A percentile compares a stretch with the other conserved stretches of the same genome.
phyloP scores from a whole-genome alignment of 2,329 filamentous ascomycete genomes.

The Blastomyces silverae region DNA sequence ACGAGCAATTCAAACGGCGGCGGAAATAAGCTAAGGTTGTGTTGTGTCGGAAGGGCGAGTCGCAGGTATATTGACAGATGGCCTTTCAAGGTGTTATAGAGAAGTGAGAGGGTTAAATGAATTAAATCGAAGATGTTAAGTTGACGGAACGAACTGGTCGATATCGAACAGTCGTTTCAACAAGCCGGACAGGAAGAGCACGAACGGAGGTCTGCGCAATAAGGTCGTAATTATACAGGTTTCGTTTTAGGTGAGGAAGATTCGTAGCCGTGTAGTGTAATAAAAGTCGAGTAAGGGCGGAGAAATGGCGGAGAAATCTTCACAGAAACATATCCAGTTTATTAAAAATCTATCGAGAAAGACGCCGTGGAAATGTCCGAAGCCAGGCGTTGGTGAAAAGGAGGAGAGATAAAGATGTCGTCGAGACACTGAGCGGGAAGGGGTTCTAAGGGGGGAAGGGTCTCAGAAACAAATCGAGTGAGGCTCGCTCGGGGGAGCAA shows the following conservation, averaged over 20 bases:
- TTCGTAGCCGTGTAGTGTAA: background rate
- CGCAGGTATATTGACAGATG: background rate
- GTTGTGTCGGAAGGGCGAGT: background rate
- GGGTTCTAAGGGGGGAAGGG: slow-evolving; percentile 2
- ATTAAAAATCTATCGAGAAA: slow-evolving; percentile 19
- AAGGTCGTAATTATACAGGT: slow-evolving; percentile 4
- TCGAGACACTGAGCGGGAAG: slow-evolving; percentile 17
- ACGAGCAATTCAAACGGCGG: background rate
- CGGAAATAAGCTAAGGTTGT: background rate
- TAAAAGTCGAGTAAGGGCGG: background rate
- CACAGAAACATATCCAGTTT: slow-evolving; percentile 16
- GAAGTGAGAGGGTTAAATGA: background rate
- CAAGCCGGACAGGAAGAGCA: background rate
- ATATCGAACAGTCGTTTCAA: slow-evolving; percentile 10
- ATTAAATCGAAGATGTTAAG: background rate
- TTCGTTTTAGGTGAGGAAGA: background rate
- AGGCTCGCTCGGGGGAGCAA: slow-evolving; percentile 7
- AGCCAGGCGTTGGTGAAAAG: slow-evolving; percentile 21
- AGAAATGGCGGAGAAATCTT: slow-evolving; percentile 4
- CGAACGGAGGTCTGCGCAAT: background rate
- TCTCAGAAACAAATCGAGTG: slow-evolving; percentile 8
- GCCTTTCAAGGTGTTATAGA: background rate
- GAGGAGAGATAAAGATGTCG: slow-evolving; percentile 20
- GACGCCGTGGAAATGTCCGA: slow-evolving; percentile 20
- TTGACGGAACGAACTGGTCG: slow-evolving; percentile 11